phyloP scores from a whole-genome alignment of 371 early-diverging fungal species.

The Haplosporangium sp. region DNA sequence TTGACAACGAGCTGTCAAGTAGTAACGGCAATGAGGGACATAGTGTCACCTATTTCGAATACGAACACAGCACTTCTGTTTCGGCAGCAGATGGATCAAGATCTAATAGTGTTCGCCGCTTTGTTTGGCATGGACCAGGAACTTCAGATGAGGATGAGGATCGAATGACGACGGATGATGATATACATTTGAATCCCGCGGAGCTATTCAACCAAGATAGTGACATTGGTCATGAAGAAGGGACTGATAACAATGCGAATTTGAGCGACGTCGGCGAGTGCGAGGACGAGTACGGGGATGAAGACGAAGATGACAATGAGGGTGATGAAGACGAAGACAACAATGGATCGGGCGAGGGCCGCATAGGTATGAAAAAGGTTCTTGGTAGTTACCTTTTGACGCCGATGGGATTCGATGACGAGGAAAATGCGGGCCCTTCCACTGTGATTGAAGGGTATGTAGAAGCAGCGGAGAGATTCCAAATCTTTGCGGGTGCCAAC shows the following conservation, averaged over 20 bases:
- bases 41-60: background rate
- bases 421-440: slow-evolving; percentile 17
- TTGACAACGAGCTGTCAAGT: slow-evolving; percentile 10
- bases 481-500: slow-evolving; percentile 48
- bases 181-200: background rate
- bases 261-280: background rate
- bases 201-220: slow-evolving; percentile 14
- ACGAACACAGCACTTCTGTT: background rate
- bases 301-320: slow-evolving; percentile 1
- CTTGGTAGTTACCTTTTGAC: slow-evolving; percentile 43
- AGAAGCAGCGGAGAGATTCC: slow-evolving; percentile 43
- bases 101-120: background rate
- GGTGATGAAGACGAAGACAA: background rate
- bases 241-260: background rate
- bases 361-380: slow-evolving; percentile 4
- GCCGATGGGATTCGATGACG: slow-evolving; percentile 55
- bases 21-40: background rate
- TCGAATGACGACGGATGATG: slow-evolving; percentile 11
- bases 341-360: background rate
- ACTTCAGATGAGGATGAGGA: slow-evolving; percentile 22
- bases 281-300: slow-evolving; percentile 6
- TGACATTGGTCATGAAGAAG: slow-evolving; percentile 7
- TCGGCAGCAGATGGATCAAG: background rate
- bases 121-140: slow-evolving; percentile 9
- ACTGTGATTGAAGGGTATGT: slow-evolving; percentile 23